Conservation (phyloP, 306 rosid species). For the Carpinus viminea region DNA sequence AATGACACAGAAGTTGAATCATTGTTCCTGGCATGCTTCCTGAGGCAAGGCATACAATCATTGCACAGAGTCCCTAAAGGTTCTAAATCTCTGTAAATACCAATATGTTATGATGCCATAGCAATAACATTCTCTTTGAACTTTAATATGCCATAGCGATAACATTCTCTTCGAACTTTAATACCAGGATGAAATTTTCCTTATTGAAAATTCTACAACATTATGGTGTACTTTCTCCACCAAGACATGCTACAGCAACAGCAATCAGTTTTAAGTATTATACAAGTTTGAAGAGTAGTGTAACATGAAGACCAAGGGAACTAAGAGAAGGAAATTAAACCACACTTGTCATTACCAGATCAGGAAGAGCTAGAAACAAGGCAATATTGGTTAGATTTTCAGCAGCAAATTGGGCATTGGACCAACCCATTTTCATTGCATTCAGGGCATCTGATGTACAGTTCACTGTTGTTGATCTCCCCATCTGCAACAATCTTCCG, state of each 20-base stretch:
- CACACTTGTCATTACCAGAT: background rate
- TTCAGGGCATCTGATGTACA: slow-evolving; percentile 53
- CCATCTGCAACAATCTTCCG: slow-evolving; percentile 55
- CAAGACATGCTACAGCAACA: slow-evolving; percentile 8
- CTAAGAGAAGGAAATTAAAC: slow-evolving; percentile 6
- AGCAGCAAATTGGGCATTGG: slow-evolving; percentile 74
- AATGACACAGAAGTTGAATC: background rate
- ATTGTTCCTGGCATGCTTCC: background rate
- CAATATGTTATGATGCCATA: background rate
- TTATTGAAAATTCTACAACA: background rate
- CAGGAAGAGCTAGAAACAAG: slow-evolving; percentile 5
- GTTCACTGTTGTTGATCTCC: slow-evolving; percentile 16
- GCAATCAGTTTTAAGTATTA: slow-evolving; percentile 6
- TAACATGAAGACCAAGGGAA: slow-evolving; percentile 8
- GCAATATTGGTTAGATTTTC: slow-evolving; percentile 27
- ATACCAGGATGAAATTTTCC: background rate
- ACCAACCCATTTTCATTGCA: slow-evolving; percentile 94
- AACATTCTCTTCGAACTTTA: background rate
- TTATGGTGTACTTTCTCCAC: background rate
- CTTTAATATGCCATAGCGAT: no score
- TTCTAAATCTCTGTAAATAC: background rate
- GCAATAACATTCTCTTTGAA: background rate
- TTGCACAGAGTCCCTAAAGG: background rate
- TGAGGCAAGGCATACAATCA: background rate
- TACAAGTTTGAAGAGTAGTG: background rate